Base-by-base conservation (phyloP, 1,139 yeast genomes). In the Nakaseomyces delphensis region DNA sequence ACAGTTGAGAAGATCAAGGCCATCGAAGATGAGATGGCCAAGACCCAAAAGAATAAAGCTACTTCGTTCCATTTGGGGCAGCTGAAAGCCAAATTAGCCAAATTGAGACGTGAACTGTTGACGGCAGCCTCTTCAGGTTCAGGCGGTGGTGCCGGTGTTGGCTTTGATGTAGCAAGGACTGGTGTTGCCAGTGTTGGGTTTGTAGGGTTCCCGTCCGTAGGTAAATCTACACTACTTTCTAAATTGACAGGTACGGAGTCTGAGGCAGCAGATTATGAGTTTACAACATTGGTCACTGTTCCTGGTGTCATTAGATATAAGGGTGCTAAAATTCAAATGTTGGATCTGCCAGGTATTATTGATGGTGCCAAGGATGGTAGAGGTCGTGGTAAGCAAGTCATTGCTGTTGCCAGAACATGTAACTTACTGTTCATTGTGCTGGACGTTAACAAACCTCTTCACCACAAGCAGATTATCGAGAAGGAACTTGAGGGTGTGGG, bases 341-440 rank as follows among this genome's bases (percentile, higher is more conserved):
- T 91, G 60, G 99, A 91, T 76, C 74, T 91, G 56, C 99, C 99
- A 3, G 99, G 99, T 63, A 91, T 91, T 58, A 91, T 91, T 55
- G 97, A 93, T 66, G 98, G 98, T 65, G 99, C 98, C 45, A 89
- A 89, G 56, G 97, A 91, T 59, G 98, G 98, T 67, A 84, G 89
- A 65, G 98, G 99, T 70, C 79, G 99, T 71, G 99, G 99, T 75
- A 84, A 81, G 56, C 98, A 91, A 68, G 98, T 91, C 47, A 91
- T 91, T 67, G 98, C 98, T 0, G 97, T 89, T 45, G 97, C 98
- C 5, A 77, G 98, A 64, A 85, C 96, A 5, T 94, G 96, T 57
- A 89, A 91, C 62, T 69, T 93, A 57, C 76, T 91, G 44, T 91
- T 91, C 63, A 84, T 91, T 60, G 95, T 91, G 3, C 71, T 91